Base-by-base conservation (phyloP, 2,329 filamentous ascomycete genomes). In the Ophiostoma montium region DNA sequence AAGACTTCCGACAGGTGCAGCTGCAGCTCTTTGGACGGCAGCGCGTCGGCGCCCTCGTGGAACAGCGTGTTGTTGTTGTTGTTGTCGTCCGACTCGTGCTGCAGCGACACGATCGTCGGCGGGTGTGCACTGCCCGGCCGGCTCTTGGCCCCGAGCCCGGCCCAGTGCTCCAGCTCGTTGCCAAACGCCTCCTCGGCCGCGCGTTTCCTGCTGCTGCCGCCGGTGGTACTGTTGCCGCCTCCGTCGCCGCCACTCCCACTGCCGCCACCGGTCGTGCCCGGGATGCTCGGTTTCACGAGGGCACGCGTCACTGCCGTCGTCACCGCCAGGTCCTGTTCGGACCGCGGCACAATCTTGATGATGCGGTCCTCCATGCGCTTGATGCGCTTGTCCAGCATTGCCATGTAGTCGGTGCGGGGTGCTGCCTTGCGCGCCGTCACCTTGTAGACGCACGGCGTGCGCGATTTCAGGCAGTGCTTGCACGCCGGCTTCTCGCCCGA, bases 321-420 rank as follows among this genome's bases (percentile, higher is more conserved):
- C 9, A 75, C 69, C 51, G 82, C 62, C 10, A 78, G 70, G 38
- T 84, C 80, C 54, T 86, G 75, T 55, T 94, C 88, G 38, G 86
- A 77, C 61, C 90, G 94, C 0, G 92, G 90, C 27, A 96, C 84
- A 51, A 90, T 83, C 63, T 95, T 95, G 67, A 96, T 94, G 54
- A 96, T 92, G 50, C 90, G 82, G 60, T 96, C 90, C 65, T 98
- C 92, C 92, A 96, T 96, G 50, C 90, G 76, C 70, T 94, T 95
- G 56, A 96, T 65, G 48, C 92, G 78, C 67, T 95, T 95, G 67
- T 96, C 92, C 58, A 96, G 69, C 88, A 96, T 96, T 38, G 89
- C 88, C 92, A 96, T 96, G 65, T 96, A 96, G 65, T 96, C 92
- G 16, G 92, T 96, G 47, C 92, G 76, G 3, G 92, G 92, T 3